Conservation (phyloP, 2,329 filamentous ascomycete species). For the Trichoderma pleuroti region DNA sequence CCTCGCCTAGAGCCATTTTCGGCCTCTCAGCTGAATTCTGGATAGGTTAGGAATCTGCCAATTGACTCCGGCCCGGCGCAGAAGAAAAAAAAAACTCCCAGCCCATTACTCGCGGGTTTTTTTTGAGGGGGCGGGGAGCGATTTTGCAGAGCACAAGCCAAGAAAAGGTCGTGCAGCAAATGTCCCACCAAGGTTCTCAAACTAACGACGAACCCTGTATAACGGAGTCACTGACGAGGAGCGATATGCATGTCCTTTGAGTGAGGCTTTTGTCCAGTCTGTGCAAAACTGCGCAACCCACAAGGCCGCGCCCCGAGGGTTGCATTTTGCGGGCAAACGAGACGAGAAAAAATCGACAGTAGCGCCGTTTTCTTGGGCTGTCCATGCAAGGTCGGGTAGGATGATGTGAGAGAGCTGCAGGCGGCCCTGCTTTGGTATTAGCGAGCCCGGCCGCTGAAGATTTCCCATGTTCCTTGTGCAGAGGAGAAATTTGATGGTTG, state of each 20-base stretch:
- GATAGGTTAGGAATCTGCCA: neutral
- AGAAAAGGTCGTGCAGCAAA: constrained; percentile 4
- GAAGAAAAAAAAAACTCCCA: neutral
- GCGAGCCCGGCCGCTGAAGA: constrained; percentile 7
- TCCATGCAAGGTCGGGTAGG: neutral
- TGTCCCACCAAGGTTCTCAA: constrained; percentile 9
- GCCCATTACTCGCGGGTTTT: constrained; percentile 14
- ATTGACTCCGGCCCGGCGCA: constrained; percentile 2
- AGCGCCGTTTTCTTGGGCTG: neutral
- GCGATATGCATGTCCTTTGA: neutral
- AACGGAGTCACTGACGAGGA: neutral
- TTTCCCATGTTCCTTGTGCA: neutral
- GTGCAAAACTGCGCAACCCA: constrained; percentile 10
- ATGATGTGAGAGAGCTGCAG: constrained; percentile 9
- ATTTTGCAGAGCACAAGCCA: neutral
- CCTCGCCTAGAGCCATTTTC: neutral
- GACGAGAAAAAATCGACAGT: neutral
- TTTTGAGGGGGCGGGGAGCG: neutral
- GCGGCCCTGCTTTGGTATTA: neutral
- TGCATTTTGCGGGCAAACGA: neutral
- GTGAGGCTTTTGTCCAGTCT: constrained; percentile 14
- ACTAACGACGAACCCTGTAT: constrained; percentile 12
- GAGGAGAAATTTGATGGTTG: neutral
- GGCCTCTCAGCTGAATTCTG: neutral
- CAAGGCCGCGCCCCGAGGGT: neutral